Conservation (phyloP, 1,284 basidiomycete genomes). For the Leccinum griseonigrum region DNA sequence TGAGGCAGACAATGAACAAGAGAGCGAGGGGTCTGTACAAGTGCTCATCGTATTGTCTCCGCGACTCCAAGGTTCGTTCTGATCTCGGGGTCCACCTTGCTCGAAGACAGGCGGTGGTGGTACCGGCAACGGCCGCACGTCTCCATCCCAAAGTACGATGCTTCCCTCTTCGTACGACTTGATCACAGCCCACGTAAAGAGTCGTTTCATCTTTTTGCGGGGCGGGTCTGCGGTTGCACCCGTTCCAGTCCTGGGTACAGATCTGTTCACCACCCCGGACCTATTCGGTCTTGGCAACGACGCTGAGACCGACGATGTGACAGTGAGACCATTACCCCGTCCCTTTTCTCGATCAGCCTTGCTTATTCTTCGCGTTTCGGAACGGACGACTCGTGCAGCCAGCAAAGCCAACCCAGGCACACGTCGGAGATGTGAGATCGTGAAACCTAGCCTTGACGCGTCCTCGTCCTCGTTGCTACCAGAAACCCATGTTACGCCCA, state of each 20-base stretch:
- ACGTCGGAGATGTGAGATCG: slow-evolving; percentile 68
- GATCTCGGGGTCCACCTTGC: slow-evolving; percentile 9
- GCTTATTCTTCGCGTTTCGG: slow-evolving; percentile 50
- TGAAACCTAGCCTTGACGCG: slow-evolving; percentile 47
- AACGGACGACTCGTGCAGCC: slow-evolving; percentile 57
- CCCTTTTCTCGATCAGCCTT: slow-evolving; percentile 40
- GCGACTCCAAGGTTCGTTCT: slow-evolving; percentile 42
- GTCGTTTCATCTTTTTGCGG: slow-evolving; percentile 51
- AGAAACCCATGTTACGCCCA: neutral
- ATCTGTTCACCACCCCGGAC: neutral
- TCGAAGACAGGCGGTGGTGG: neutral
- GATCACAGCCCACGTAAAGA: slow-evolving; percentile 61
- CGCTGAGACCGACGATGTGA: neutral
- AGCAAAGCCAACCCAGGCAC: slow-evolving; percentile 66
- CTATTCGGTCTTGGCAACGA: neutral
- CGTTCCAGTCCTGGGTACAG: neutral
- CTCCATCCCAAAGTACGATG: slow-evolving; percentile 66
- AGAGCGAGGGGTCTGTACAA: neutral
- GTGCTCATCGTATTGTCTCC: slow-evolving; percentile 24
- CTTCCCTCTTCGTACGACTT: slow-evolving; percentile 64
- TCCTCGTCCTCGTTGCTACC: slow-evolving; percentile 7
- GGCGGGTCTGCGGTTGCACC: slow-evolving; percentile 11
- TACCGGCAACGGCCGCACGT: slow-evolving; percentile 32
- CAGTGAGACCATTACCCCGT: neutral
- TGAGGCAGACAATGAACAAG: slow-evolving; percentile 5